Evolutionary conservation across 345 rosid species (phyloP), one percentile per base, ranked within the genome.

Genomic region (Corymbia maculata): DNA sequence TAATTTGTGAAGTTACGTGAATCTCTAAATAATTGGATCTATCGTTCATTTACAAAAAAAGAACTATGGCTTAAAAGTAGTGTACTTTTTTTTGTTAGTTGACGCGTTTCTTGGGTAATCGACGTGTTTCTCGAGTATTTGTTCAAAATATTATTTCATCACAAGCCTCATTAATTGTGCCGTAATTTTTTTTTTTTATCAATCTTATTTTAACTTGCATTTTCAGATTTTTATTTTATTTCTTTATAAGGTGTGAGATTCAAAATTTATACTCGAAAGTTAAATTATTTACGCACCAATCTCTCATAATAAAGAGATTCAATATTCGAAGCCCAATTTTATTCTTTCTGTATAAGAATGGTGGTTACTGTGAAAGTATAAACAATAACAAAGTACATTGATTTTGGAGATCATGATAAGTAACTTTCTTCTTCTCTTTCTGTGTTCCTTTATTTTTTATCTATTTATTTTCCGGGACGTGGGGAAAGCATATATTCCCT

Each of bases 1-100:
- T 2, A 7, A 9, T 19, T 2, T 36, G 26, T 1, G 13, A 7
- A 17, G 47, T 70, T 70, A 26, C 36, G 2, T 10, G 26, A 70
- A 17, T 70, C 10, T 70, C 82, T 47, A 36, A 4, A 70, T 36
- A 17, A 70, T 70, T 9, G 12, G 82, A 10, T 9, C 61, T 21
- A 22, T n/a, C 5, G 4, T 17, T 0, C 0, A 3, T 5, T 36
- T 70, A 17, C 17, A 2, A 17, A 1, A 26, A 36, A 36, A 17
- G 13, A 4, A 0, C 26, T 36, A 4, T 1, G 1, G 10, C 36
- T 42, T 36, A 8, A 21, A 55, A 4, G 4, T 55, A 55, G 26
- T 55, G 42, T 36, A 36, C 42, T 36, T 36, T 36, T n/a, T 68
- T 32, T 70, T 4, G 45, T 70, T 4, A 36, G 13, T 17, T 36